A percentile compares a stretch with the other conserved stretches of the same genome.
phyloP scores from a whole-genome alignment of 2,329 filamentous ascomycete species.

The Colletotrichum graminicola region DNA sequence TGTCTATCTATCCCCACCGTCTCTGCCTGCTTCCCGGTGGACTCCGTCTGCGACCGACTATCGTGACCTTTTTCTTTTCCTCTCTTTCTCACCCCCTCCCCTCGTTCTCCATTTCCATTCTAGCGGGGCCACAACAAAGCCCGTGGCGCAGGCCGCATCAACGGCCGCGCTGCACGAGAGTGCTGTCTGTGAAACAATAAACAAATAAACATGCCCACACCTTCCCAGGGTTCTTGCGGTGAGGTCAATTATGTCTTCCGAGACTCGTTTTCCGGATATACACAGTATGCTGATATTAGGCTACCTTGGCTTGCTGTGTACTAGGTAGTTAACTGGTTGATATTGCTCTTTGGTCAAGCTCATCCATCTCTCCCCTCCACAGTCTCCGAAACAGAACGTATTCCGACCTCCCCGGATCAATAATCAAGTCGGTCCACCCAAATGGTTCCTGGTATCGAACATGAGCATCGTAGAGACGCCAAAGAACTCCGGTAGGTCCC shows the following conservation, averaged over 20 bases:
- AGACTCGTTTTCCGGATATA: slow-evolving; percentile 2
- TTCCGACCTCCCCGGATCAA: slow-evolving; percentile 16
- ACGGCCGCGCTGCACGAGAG: slow-evolving; percentile 35
- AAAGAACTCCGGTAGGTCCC: slow-evolving; percentile 39
- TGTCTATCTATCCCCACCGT: not conserved
- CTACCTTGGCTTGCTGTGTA: slow-evolving; percentile 36
- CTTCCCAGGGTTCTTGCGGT: not conserved
- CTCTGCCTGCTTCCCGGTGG: not conserved
- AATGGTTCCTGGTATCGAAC: slow-evolving; percentile 42
- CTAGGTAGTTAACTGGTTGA: slow-evolving; percentile 12
- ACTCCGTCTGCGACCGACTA: slow-evolving; percentile 2
- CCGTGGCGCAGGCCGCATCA: slow-evolving; percentile 32
- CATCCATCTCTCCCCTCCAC: not conserved
- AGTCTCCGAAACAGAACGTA: slow-evolving; percentile 14
- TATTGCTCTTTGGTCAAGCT: slow-evolving; percentile 8
- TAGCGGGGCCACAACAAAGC: slow-evolving; percentile 20
- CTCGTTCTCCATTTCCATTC: not conserved
- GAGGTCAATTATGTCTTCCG: not conserved
- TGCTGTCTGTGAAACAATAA: slow-evolving; percentile 30
- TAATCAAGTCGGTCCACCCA: slow-evolving; percentile 26
- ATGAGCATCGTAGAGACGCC: slow-evolving; percentile 42
- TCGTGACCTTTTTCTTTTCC: not conserved
- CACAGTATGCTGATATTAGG: slow-evolving; percentile 40
- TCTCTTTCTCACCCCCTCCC: no score
- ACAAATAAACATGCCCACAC: slow-evolving; percentile 20